phyloP scores from a whole-genome alignment of 2,329 filamentous ascomycete genomes.

The Ophiostoma sp. region DNA sequence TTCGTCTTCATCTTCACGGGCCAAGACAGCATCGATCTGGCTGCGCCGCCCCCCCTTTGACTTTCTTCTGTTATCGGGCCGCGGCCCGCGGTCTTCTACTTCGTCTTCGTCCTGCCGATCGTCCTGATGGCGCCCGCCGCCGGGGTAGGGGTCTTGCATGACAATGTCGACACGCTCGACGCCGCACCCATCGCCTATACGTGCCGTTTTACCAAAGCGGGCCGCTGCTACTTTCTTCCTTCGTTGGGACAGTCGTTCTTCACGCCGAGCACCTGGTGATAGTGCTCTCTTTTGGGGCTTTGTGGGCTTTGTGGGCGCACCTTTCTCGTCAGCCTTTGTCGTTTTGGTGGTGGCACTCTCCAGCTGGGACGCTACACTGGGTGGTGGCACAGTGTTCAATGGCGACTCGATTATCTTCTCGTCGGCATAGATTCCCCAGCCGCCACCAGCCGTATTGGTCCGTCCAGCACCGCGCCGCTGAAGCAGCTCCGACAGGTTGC shows the following conservation, averaged over 20 bases:
- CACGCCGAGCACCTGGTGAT: conserved; percentile 30
- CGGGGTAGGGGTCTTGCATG: conserved; percentile 53
- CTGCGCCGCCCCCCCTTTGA: conserved; percentile 30
- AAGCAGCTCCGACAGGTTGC: conserved; percentile 64
- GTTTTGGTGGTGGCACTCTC: neutral
- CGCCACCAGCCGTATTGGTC: conserved; percentile 66
- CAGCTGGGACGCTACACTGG: conserved; percentile 33
- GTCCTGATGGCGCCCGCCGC: neutral
- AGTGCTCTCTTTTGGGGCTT: conserved; percentile 27
- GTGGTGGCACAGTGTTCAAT: conserved; percentile 47
- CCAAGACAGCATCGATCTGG: conserved; percentile 36
- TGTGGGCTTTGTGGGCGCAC: too few species aligned
- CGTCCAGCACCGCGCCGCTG: conserved; percentile 63
- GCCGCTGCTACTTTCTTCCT: conserved; percentile 57
- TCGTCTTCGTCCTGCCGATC: conserved; percentile 15
- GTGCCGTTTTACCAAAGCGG: conserved; percentile 62
- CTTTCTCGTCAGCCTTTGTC: neutral
- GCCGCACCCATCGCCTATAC: conserved; percentile 52
- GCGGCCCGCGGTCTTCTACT: conserved; percentile 15
- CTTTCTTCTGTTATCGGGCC: neutral
- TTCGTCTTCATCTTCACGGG: conserved; percentile 31
- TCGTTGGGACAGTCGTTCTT: conserved; percentile 47
- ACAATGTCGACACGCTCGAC: conserved; percentile 57
- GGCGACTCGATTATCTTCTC: conserved; percentile 52
- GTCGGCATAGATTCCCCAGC: conserved; percentile 73